Evolutionary conservation across 768 basidiomycete species (phyloP).

Genomic region (Daedaleopsis nitida): DNA sequence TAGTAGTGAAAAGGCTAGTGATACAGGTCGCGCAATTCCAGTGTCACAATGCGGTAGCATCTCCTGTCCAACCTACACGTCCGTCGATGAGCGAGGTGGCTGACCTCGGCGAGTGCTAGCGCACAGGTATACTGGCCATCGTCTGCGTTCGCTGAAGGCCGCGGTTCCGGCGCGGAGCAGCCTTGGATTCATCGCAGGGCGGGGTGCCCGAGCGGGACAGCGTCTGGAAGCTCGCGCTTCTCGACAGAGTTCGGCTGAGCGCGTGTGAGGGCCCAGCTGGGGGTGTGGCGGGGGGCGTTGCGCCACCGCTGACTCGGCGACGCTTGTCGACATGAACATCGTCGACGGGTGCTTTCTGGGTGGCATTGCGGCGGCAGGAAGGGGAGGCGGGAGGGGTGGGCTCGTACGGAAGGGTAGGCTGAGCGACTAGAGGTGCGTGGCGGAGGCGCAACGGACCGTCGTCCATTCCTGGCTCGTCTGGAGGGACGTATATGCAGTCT

Average conservation of each 20-base stretch:
- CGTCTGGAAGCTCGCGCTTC: background rate
- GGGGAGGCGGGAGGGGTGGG: background rate
- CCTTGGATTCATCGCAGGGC: background rate
- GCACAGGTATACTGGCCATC: constrained; percentile 1
- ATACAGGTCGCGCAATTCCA: background rate
- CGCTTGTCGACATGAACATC: constrained; percentile 10
- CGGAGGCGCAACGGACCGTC: constrained; percentile 15
- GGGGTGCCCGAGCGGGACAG: constrained; percentile 7
- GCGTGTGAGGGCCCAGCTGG: background rate
- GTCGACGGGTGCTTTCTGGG: background rate
- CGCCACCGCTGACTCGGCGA: background rate
- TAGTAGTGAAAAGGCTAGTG: background rate
- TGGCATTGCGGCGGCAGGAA: background rate
- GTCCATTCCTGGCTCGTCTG: constrained; percentile 26
- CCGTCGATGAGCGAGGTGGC: background rate
- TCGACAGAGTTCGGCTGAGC: background rate
- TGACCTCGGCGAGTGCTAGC: background rate
- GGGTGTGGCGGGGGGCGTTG: constrained; percentile 4
- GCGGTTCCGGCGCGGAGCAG: constrained; percentile 1
- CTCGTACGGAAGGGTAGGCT: background rate
- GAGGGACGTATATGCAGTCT: constrained; percentile 26
- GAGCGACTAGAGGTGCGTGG: background rate
- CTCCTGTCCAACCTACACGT: background rate
- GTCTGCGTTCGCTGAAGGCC: constrained; percentile 14
- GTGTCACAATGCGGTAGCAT: background rate